Base-by-base conservation (phyloP, 345 rosid species). In the Passiflora organensis region DNA sequence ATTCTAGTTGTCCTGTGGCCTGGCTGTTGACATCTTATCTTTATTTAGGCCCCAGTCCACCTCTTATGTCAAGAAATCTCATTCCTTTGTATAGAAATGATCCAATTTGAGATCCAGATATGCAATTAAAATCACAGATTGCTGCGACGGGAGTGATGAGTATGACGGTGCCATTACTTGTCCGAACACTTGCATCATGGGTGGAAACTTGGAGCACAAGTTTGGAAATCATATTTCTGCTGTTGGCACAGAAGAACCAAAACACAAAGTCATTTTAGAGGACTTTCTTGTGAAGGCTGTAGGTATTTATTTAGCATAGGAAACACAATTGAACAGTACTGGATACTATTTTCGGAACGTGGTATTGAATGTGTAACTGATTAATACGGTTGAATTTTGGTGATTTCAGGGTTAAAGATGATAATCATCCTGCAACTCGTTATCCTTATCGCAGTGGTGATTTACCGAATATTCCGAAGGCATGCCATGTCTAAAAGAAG, bases 81-180 rank as follows among this genome's bases (percentile, higher is more conserved):
- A 2, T 28, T 28, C 34, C 34, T 2, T 28, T 28, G 3, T 28
- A 8, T 2, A 28, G 3, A 2, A 28, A 2, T 28, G 34, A 28
- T 50, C 15, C 14, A 32, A 8, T 25, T 28, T 48, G 51, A 22
- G 15, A 15, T 58, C 32, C 23, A 19, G 16, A 34, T 28, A 13
- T 42, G 53, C 34, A 34, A 60, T 59, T 25, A 17, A 23, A 43
- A 41, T 25, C 58, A 52, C 66, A 81, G 91, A 84, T 64, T 84
- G 87, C 55, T 84, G 91, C 54, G 91, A 84, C 53, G 91, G 91
- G 70, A 81, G 87, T 65, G 91, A 84, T 65, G 91, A 84, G 68
- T 76, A 84, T 36, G 79, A 71, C 37, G 64, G 78, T 28, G 63
- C 59, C 17, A 34, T 72, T 53, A 67, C 24, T 10, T 84, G 91